These are phyloP conservation scores for Prunus davidiana DNA, from an alignment of 306 rosid species.

Conservation along the genomic window DNA sequence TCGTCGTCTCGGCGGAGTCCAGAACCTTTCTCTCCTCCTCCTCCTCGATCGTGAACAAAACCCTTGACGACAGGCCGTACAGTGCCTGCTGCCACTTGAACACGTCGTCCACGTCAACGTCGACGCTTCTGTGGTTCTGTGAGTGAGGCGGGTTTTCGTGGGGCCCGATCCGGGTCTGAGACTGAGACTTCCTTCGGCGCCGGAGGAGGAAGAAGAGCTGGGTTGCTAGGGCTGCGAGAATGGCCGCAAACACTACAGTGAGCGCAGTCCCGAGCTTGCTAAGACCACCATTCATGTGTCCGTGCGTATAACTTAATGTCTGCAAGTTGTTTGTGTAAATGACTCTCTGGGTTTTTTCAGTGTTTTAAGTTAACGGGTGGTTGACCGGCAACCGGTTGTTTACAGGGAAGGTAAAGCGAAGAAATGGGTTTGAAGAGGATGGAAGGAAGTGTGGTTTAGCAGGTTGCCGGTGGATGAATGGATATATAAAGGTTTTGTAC, in stretches of 20 bases:
- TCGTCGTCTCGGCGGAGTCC: constrained; percentile 23
- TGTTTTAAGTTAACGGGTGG: background rate
- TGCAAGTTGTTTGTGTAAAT: background rate
- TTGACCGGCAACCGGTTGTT: constrained; percentile 11
- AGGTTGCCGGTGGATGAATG: constrained; percentile 23
- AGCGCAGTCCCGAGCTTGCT: constrained; percentile 25
- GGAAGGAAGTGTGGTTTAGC: background rate
- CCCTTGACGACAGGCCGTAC: constrained; percentile 32
- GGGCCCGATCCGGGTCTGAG: constrained; percentile 32
- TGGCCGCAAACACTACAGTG: constrained; percentile 16
- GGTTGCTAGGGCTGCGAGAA: constrained; percentile 24
- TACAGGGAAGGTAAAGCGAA: background rate
- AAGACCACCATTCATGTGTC: constrained; percentile 22
- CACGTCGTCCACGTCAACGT: constrained; percentile 23
- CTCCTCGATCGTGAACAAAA: constrained; percentile 44
- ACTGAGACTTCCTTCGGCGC: constrained; percentile 14
- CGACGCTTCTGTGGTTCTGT: background rate
- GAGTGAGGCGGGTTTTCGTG: constrained; percentile 1
- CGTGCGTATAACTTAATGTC: background rate
- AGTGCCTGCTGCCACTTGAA: constrained; percentile 36
- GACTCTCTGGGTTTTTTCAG: background rate
- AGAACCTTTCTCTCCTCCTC: constrained; percentile 36
- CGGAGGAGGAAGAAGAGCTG: constrained; percentile 32
- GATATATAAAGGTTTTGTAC: background rate
- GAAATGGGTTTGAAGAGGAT: background rate